These are phyloP conservation scores for Carex kokanica DNA, from an alignment of 176 grass and related monocot genomes.

Conservation along the genomic window DNA sequence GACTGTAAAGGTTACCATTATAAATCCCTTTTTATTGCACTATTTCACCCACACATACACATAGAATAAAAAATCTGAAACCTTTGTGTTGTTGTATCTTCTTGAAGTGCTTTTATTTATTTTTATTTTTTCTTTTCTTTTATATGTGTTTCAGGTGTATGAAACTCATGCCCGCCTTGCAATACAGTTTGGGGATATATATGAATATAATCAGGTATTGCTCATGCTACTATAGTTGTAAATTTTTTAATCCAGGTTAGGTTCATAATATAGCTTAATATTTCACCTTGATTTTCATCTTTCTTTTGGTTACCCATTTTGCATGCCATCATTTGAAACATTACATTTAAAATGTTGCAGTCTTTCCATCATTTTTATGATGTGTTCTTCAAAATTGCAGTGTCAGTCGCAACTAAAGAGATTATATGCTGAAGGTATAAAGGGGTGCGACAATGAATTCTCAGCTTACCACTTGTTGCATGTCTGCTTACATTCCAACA, in stretches of 20 bases:
- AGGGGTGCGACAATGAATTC: conserved; percentile 77
- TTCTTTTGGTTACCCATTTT: not conserved
- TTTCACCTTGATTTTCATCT: not conserved
- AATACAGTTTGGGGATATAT: conserved; percentile 75
- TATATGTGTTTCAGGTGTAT: conserved; percentile 70
- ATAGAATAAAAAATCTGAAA: not conserved
- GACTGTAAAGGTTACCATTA: conserved; percentile 67
- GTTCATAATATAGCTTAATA: not conserved
- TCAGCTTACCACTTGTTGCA: conserved; percentile 85
- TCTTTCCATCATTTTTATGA: not conserved
- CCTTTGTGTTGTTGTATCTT: not conserved
- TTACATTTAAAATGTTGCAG: not conserved
- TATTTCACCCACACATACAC: not conserved
- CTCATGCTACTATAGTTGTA: not conserved
- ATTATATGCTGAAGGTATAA: conserved; percentile 78
- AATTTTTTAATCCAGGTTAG: not conserved
- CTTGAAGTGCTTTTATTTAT: not conserved
- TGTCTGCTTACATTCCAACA: conserved; percentile 73
- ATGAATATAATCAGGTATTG: conserved; percentile 91
- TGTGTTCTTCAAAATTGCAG: conserved; percentile 39
- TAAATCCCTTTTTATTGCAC: conserved; percentile 15
- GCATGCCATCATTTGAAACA: not conserved
- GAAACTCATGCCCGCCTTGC: conserved; percentile 96
- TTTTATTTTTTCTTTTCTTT: conserved; percentile 34
- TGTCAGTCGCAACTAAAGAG: conserved; percentile 92